Conservation (phyloP, 331 rosid genomes). For the Phaseolus coccineus region DNA sequence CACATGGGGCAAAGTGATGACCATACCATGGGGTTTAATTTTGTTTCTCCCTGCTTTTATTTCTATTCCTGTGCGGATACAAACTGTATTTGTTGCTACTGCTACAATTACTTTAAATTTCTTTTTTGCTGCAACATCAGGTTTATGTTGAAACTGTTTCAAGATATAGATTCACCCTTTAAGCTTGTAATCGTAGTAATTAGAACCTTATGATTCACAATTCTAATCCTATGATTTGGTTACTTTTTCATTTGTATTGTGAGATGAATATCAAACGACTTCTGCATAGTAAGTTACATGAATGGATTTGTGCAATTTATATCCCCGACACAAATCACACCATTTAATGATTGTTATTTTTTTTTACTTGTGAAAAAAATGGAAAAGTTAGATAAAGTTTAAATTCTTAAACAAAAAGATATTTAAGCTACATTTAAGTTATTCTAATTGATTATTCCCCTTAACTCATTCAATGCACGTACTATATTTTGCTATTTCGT, state of each 20-base stretch:
- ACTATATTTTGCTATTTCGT: not conserved
- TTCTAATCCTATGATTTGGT: not conserved
- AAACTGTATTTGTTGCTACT: not conserved
- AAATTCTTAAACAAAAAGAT: not conserved
- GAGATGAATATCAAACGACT: too few species aligned
- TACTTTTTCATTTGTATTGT: not conserved
- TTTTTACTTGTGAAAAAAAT: too few species aligned
- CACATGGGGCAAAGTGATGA: not conserved
- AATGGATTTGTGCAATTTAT: not conserved
- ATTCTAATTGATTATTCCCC: not conserved
- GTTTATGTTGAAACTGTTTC: not conserved
- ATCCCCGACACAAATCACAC: not conserved
- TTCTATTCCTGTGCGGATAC: conserved; percentile 1
- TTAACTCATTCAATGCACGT: not conserved
- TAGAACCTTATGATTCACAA: not conserved
- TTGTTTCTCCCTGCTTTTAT: conserved; percentile 18
- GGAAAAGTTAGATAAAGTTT: too few species aligned
- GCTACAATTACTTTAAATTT: not conserved
- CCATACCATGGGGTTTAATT: not conserved
- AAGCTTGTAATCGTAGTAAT: not conserved
- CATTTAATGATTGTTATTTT: not conserved
- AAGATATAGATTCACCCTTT: not conserved
- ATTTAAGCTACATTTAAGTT: not conserved
- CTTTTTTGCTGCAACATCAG: not conserved
- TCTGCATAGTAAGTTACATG: not conserved